phyloP scores from a whole-genome alignment of 1,139 yeast species.

The Candida pseudocylindracea region DNA sequence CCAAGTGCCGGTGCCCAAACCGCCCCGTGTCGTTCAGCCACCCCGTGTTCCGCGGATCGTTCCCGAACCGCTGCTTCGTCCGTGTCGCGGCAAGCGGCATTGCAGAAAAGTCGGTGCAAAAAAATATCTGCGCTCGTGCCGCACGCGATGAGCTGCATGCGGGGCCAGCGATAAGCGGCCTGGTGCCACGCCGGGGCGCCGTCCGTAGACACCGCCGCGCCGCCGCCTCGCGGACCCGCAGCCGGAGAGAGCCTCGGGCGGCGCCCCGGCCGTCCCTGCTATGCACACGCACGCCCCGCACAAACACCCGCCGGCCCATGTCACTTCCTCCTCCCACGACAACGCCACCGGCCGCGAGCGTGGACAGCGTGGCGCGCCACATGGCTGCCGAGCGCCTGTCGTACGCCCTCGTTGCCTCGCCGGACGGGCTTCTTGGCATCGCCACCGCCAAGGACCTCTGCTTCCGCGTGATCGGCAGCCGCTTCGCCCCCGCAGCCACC shows the following conservation, averaged over 20 bases:
- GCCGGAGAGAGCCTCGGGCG: too few relatives aligned
- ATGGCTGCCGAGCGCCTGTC: conserved; percentile 82
- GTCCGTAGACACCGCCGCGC: too few relatives aligned
- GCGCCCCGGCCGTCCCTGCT: too few relatives aligned
- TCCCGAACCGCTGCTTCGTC: conserved; percentile 68
- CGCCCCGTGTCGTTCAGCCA: conserved; percentile 81
- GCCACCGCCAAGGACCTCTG: conserved; percentile 71
- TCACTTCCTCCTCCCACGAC: too few relatives aligned
- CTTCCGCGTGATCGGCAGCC: conserved; percentile 48
- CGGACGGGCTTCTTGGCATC: conserved; percentile 43
- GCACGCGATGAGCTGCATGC: too few relatives aligned
- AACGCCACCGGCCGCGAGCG: conserved; percentile 25
- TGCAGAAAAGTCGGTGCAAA: neutral
- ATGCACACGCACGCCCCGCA: too few relatives aligned
- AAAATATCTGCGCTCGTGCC: neutral
- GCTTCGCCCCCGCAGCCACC: conserved; percentile 31
- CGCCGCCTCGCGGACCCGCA: too few relatives aligned
- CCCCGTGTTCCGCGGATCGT: conserved; percentile 81
- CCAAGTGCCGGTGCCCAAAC: conserved; percentile 75
- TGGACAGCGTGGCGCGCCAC: conserved; percentile 61
- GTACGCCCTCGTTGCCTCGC: conserved; percentile 37
- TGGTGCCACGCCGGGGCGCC: too few relatives aligned
- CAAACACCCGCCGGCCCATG: too few relatives aligned
- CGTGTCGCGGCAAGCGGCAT: conserved; percentile 87
- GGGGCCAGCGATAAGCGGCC: too few relatives aligned